Evolutionary conservation across 345 rosid species (phyloP).

Genomic region (Noccaea bulbosa): DNA sequence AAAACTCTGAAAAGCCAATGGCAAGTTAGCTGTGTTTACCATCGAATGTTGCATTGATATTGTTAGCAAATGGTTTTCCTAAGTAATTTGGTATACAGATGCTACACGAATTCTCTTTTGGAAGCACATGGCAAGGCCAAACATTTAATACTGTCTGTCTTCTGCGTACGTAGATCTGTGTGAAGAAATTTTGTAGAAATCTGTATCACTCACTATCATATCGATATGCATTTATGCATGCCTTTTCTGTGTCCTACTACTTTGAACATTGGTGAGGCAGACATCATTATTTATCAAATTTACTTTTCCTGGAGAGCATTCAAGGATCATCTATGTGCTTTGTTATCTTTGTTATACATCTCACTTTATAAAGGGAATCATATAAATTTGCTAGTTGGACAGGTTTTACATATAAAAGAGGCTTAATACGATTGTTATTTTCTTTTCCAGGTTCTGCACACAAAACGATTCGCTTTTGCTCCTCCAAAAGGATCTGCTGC

Average conservation of each 20-base stretch:
- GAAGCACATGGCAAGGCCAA: background rate
- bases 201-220: background rate
- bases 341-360: background rate
- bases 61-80: background rate
- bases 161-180: background rate
- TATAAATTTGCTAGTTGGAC: background rate
- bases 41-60: background rate
- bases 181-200: background rate
- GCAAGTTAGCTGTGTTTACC: conserved; percentile 11
- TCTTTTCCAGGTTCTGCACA: conserved; percentile 64
- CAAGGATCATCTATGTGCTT: conserved; percentile 7
- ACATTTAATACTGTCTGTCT: background rate
- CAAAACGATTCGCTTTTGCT: conserved; percentile 76
- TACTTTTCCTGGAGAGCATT: background rate
- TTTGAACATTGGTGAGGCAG: conserved; percentile 19
- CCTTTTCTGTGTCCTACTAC: background rate
- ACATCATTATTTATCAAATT: background rate
- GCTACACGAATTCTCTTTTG: background rate
- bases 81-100: background rate
- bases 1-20: background rate
- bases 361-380: background rate
- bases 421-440: conserved; percentile 36
- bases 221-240: background rate
- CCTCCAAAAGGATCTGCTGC: conserved; percentile 99
- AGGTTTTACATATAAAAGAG: conserved; percentile 56